Base-by-base conservation (phyloP, 176 grass and related monocot genomes). In the Phoenix roebelenii region DNA sequence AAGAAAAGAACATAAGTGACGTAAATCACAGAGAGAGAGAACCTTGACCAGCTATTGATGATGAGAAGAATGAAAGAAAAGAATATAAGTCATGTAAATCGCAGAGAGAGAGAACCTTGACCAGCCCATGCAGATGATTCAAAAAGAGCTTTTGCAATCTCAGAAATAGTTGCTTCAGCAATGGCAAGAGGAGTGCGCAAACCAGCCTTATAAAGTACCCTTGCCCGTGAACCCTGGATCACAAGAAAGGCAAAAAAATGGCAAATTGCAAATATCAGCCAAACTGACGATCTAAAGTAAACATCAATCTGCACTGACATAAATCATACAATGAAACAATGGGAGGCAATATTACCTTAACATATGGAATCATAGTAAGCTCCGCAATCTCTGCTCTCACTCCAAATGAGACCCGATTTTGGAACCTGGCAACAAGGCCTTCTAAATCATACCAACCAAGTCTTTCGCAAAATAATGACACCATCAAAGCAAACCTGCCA, bases 401-500 rank as follows among this genome's bases (percentile, higher is more conserved):
- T 87, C 91, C 91, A 84, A 95, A 95, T 32, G 86, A 95, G 57
- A 95, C 77, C 15, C 91, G 82, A 58, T 95, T 95, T 75, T 95
- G 91, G 56, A 95, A 95, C 76, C 87, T 95, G 14, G 83, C 74
- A 76, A 95, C 70, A 71, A 95, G 85, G 23, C 91, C 86, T 74
- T 90, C 86, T 71, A 95, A 84, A 73, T 95, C 91, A 70, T 83
- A 65, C 91, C 91, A 95, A 19, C 91, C 91, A 79, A 95, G 80
- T 61, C 91, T 90, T 61, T 95, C 85, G 70, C 86, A 95, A 71
- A 95, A 95, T 49, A 80, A 74, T 65, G 91, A 95, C 63, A 95
- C 86, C 91, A 95, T 95, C 76, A 79, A 82, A 60, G 91, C 80
- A 77, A 95, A 95, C 64, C 91, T 89, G 64, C 91, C 91, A 76